phyloP scores from a whole-genome alignment of 108 stramenopile species.

The Fragilariopsis cylindrus region DNA sequence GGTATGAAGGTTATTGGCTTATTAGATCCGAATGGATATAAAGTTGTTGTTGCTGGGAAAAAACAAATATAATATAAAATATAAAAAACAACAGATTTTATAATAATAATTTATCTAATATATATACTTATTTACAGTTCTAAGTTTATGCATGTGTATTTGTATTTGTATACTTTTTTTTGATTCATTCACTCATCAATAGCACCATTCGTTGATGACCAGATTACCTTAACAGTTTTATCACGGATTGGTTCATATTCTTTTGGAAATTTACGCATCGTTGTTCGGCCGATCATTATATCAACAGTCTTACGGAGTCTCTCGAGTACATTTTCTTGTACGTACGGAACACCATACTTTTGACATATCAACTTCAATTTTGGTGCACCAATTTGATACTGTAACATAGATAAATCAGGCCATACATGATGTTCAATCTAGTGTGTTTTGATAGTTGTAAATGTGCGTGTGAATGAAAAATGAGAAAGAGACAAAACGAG shows the following conservation, averaged over 20 bases:
- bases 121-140: no score
- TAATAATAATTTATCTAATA: no score
- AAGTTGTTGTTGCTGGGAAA: conserved; percentile 24
- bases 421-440: conserved; percentile 90
- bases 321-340: conserved; percentile 79
- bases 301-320: conserved; percentile 82
- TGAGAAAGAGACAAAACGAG: no score
- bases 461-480: no score
- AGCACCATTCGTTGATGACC: conserved; percentile 57
- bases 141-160: no score
- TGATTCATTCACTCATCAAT: conserved; percentile 34
- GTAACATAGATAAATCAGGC: conserved; percentile 85
- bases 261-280: conserved; percentile 82
- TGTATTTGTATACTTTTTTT: not conserved
- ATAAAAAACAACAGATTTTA: not conserved
- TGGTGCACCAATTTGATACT: conserved; percentile 81
- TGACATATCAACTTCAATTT: conserved; percentile 74
- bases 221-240: conserved; percentile 35
- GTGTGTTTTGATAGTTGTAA: not conserved
- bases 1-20: conserved; percentile 33
- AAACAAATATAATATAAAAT: not conserved
- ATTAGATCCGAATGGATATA: conserved; percentile 49
- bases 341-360: conserved; percentile 88
- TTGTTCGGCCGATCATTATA: conserved; percentile 82
- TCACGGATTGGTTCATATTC: conserved; percentile 53